Percentiles rank a stretch among this genome's conserved stretches.
Evolutionary conservation across 2,329 filamentous ascomycete species (phyloP).

Genomic region (Diaporthe batatas): DNA sequence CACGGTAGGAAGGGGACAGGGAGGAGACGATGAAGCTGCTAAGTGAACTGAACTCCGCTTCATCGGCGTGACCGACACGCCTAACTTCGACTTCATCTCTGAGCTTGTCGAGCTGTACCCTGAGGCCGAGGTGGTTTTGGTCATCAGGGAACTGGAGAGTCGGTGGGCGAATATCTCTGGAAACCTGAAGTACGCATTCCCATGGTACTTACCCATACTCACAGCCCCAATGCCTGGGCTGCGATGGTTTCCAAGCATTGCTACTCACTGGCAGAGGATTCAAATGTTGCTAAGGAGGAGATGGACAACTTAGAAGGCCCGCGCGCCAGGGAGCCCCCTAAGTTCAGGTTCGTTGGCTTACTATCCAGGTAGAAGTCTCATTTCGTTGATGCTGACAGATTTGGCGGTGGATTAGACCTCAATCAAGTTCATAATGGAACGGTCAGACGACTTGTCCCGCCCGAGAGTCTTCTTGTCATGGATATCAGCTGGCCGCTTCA

Average conservation of each 20-base stretch:
- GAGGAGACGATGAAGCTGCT: slow-evolving; percentile 43
- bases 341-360: not conserved
- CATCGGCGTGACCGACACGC: slow-evolving; percentile 57
- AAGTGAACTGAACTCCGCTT: slow-evolving; percentile 51
- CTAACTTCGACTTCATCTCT: slow-evolving; percentile 53
- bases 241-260: slow-evolving; percentile 25
- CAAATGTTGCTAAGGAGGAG: not conserved
- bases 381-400: not conserved
- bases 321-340: not conserved
- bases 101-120: slow-evolving; percentile 59
- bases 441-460: slow-evolving; percentile 33
- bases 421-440: slow-evolving; percentile 30
- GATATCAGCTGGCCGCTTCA: slow-evolving; percentile 10
- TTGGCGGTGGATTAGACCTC: not conserved
- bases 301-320: slow-evolving; percentile 16
- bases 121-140: slow-evolving; percentile 57
- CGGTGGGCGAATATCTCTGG: slow-evolving; percentile 48
- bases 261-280: slow-evolving; percentile 22
- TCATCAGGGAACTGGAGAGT: slow-evolving; percentile 49
- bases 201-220: slow-evolving; percentile 17
- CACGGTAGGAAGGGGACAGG: slow-evolving; percentile 3
- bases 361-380: not conserved
- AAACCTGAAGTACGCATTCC: slow-evolving; percentile 19
- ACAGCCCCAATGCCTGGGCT: slow-evolving; percentile 33
- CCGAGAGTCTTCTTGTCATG: slow-evolving; percentile 29